phyloP scores from a whole-genome alignment of 2,329 filamentous ascomycete species.

The Diaporthe humulicola region DNA sequence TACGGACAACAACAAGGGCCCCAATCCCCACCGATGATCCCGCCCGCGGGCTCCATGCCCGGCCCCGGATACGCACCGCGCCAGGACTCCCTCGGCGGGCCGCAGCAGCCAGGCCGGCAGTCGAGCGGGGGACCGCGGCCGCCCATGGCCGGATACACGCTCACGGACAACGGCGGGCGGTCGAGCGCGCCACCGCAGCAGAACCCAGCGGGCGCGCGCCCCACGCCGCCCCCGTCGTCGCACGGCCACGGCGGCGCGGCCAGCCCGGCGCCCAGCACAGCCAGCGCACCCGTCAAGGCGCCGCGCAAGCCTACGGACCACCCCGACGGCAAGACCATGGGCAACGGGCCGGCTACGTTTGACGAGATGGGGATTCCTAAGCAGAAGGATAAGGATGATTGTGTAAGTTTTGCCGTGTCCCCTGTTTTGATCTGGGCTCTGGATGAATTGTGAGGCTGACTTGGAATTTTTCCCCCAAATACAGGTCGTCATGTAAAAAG shows the following conservation, averaged over 20 bases:
- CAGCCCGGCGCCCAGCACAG: conserved; percentile 36
- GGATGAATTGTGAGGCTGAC: neutral
- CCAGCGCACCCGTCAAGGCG: conserved; percentile 28
- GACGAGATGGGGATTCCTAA: conserved; percentile 97
- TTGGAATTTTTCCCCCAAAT: neutral
- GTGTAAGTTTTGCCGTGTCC: conserved; percentile 70
- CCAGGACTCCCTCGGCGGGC: conserved; percentile 14
- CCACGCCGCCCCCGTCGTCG: conserved; percentile 26
- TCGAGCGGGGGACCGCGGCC: conserved; percentile 35
- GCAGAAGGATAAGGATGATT: conserved; percentile 87
- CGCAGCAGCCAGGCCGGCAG: conserved; percentile 22
- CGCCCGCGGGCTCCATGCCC: conserved; percentile 38
- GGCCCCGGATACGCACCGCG: conserved; percentile 43
- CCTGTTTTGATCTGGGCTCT: neutral
- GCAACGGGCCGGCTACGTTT: conserved; percentile 92
- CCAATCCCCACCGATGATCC: conserved; percentile 43
- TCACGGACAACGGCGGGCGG: conserved; percentile 45
- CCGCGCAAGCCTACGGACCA: conserved; percentile 50
- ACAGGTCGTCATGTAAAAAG: conserved; percentile 12
- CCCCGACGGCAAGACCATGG: conserved; percentile 57
- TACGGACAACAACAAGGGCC: conserved; percentile 28
- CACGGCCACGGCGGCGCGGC: conserved; percentile 26
- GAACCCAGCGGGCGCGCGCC: conserved; percentile 36
- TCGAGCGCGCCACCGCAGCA: conserved; percentile 53
- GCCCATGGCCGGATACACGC: conserved; percentile 17